Conservation (phyloP, 108 stramenopile genomes). For the Discostella stelligeroides region DNA sequence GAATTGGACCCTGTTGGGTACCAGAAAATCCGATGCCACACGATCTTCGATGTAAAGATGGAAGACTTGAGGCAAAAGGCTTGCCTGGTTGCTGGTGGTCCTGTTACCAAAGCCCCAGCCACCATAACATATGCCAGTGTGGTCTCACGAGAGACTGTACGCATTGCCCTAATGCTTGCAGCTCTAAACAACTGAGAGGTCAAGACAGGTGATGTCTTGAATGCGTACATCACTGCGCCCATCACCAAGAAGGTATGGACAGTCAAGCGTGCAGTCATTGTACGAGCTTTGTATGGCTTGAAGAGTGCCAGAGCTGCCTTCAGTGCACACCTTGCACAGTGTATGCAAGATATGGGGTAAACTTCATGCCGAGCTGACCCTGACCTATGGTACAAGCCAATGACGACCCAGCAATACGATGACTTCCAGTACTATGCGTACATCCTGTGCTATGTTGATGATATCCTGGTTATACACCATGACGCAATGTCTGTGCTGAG, state of each 20-base stretch:
- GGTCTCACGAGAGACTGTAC: slow-evolving; percentile 56
- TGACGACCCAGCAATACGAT: not conserved
- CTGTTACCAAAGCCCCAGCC: slow-evolving; percentile 43
- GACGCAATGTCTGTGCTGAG: slow-evolving; percentile 15
- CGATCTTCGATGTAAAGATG: no score
- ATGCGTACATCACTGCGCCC: no score
- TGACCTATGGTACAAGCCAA: slow-evolving; percentile 45
- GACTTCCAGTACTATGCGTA: slow-evolving; percentile 42
- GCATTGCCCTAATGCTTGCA: slow-evolving; percentile 50
- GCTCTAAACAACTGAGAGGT: slow-evolving; percentile 40
- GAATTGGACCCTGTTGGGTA: slow-evolving; percentile 39
- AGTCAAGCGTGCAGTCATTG: slow-evolving; percentile 14
- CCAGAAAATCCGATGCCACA: no score
- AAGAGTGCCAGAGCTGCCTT: no score
- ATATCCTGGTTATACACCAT: slow-evolving; percentile 33
- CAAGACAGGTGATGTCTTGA: slow-evolving; percentile 40
- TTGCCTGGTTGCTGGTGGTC: slow-evolving; percentile 61
- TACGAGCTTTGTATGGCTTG: slow-evolving; percentile 48
- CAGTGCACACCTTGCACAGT: slow-evolving; percentile 21
- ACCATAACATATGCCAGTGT: slow-evolving; percentile 38
- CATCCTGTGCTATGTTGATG: no score
- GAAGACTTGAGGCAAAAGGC: no score
- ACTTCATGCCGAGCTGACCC: slow-evolving; percentile 29
- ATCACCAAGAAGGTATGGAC: no score
- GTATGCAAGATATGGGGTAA: slow-evolving; percentile 39